Conservation (phyloP, 495 filamentous ascomycete genomes). For the Tuber umbilicatum region DNA sequence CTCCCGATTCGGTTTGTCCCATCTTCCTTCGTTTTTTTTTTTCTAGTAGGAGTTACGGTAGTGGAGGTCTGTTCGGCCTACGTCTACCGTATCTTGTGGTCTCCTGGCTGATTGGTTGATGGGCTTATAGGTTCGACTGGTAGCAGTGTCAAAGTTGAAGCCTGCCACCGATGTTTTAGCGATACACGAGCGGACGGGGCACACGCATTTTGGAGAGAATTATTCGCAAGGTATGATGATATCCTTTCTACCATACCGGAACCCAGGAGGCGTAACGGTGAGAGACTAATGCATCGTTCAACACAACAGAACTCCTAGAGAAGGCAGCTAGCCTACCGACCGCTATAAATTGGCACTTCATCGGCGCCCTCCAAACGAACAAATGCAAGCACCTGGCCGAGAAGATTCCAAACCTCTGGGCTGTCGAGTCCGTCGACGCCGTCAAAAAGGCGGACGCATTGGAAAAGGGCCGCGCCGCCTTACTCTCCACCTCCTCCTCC, state of each 20-base stretch:
- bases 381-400: slow-evolving; percentile 83
- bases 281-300: background rate
- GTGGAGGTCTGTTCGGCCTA: slow-evolving; percentile 8
- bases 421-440: slow-evolving; percentile 81
- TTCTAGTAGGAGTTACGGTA: background rate
- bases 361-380: slow-evolving; percentile 68
- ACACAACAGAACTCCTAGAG: slow-evolving; percentile 60
- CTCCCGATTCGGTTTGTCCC: background rate
- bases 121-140: slow-evolving; percentile 62
- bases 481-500: slow-evolving; percentile 43
- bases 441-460: slow-evolving; percentile 77
- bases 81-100: background rate
- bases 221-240: slow-evolving; percentile 61
- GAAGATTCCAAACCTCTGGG: slow-evolving; percentile 82
- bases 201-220: slow-evolving; percentile 92
- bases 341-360: slow-evolving; percentile 90
- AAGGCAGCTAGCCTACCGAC: slow-evolving; percentile 72
- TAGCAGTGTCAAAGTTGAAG: slow-evolving; percentile 92
- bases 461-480: slow-evolving; percentile 64
- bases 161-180: slow-evolving; percentile 80
- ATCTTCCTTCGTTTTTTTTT: background rate
- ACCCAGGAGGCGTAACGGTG: background rate
- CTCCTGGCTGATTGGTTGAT: slow-evolving; percentile 17
- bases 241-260: background rate
- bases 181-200: slow-evolving; percentile 57